These are phyloP conservation scores for Ogataea pilisensis DNA, from an alignment of 805 yeast species.

Conservation along the genomic window DNA sequence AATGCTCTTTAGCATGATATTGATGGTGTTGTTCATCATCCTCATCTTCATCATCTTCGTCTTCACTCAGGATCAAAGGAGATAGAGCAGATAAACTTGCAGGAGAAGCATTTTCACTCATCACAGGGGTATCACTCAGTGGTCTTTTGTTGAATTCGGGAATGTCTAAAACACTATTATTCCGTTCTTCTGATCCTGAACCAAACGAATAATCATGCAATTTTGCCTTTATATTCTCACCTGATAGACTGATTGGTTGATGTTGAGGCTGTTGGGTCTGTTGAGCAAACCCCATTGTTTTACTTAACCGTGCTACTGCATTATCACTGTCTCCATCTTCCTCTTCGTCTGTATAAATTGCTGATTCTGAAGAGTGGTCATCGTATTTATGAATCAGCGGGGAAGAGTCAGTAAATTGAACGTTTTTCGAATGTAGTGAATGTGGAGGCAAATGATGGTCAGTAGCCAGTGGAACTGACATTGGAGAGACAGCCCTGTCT, in stretches of 20 bases:
- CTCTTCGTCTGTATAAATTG: slow-evolving; percentile 23
- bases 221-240: background rate
- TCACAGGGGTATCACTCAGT: slow-evolving; percentile 68
- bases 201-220: slow-evolving; percentile 10
- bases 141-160: slow-evolving; percentile 72
- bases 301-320: background rate
- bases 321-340: slow-evolving; percentile 6
- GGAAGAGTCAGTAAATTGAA: slow-evolving; percentile 18
- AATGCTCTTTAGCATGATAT: background rate
- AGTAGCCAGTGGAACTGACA: slow-evolving; percentile 8
- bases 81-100: slow-evolving; percentile 19
- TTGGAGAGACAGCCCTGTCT: slow-evolving; percentile 17
- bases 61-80: slow-evolving; percentile 25
- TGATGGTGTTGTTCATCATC: slow-evolving; percentile 2
- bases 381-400: slow-evolving; percentile 16
- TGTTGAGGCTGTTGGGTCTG: background rate
- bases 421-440: slow-evolving; percentile 7
- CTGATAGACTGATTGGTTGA: too few species aligned
- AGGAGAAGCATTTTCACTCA: slow-evolving; percentile 56
- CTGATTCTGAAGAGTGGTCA: slow-evolving; percentile 17
- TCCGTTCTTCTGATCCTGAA: background rate
- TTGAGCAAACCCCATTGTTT: background rate
- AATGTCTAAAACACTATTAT: background rate
- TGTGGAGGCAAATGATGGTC: background rate
- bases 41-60: slow-evolving; percentile 25